Base-by-base conservation (phyloP, 768 basidiomycete genomes). In the Fomitopsis pulvina region DNA sequence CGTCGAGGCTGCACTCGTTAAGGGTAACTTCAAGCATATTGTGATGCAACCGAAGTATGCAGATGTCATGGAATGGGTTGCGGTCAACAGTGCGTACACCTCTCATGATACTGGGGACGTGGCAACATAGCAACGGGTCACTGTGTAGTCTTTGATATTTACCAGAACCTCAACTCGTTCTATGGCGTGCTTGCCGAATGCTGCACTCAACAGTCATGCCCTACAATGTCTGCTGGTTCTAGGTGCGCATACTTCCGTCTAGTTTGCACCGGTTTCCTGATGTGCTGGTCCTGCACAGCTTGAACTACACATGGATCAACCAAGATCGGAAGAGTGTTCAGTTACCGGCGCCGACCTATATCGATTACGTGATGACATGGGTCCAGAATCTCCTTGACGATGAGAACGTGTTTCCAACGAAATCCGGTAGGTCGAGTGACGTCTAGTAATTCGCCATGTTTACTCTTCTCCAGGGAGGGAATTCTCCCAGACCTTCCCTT, bases 11-110 rank as follows among this genome's bases (percentile, higher is more conserved):
- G 92, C 95, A 0, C 77, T 98, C 39, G 94, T 98, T 52, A 97
- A 95, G 66, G 95, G 95, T 21, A 96, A 93, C 68, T 97, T 96
- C 75, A 97, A 95, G 73, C 96, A 93, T 2, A 97, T 98, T 60
- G 93, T 97, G 50, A 87, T 92, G 69, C 77, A 92, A 47, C 95
- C 95, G 6, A 96, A 95, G 66, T 96, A 94, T 59, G 86, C 90
- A 25, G 92, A 95, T 63, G 84, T 91, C 51, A 94, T 92, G 78
- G 93, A 96, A 64, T 96, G 93, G 93, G 93, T 95, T 25, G 93
- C 92, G 10, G 87, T 92, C 38, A 95, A 95, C 61, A 80, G 93
- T 95, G 59, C 63, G 85, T 77, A 27, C 30, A 16, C 21, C n/a
- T 20, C 41, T 4, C 9, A 12, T 42, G 6, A 20, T 42, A 42